Conservation (phyloP, 495 filamentous ascomycete species). For the Penicillium tannophilum region DNA sequence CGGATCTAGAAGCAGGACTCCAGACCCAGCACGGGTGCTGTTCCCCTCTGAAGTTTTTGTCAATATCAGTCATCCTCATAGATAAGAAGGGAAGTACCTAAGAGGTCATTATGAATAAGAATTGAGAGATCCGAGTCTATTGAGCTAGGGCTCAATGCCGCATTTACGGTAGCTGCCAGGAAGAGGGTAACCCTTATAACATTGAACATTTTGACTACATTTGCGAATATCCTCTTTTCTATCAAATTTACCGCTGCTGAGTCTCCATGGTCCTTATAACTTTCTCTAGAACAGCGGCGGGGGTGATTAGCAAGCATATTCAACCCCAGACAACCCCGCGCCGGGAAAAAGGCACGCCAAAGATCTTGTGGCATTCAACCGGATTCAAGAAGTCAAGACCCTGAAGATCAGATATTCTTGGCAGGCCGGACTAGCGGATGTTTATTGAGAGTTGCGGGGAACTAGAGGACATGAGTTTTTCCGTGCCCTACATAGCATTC, state of each 20-base stretch:
- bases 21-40: constrained; percentile 21
- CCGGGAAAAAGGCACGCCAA: constrained; percentile 17
- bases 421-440: neutral
- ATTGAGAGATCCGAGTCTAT: constrained; percentile 25
- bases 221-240: neutral
- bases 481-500: neutral
- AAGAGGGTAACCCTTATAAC: neutral
- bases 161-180: constrained; percentile 10
- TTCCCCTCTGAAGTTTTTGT: constrained; percentile 11
- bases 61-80: neutral
- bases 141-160: constrained; percentile 16
- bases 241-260: neutral
- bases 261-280: neutral
- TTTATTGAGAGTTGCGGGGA: neutral
- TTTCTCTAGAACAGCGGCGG: neutral
- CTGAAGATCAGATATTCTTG: neutral
- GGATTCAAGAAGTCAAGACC: neutral
- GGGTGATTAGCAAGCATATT: neutral
- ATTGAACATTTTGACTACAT: constrained; percentile 1
- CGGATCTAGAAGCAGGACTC: constrained; percentile 21
- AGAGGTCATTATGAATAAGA: constrained; percentile 29
- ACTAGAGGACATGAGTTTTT: neutral
- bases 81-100: constrained; percentile 6
- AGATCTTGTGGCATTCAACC: neutral
- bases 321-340: constrained; percentile 18